Evolutionary conservation across 2,329 filamentous ascomycete genomes (phyloP).

Genomic region (Xylaria hypoxylon): DNA sequence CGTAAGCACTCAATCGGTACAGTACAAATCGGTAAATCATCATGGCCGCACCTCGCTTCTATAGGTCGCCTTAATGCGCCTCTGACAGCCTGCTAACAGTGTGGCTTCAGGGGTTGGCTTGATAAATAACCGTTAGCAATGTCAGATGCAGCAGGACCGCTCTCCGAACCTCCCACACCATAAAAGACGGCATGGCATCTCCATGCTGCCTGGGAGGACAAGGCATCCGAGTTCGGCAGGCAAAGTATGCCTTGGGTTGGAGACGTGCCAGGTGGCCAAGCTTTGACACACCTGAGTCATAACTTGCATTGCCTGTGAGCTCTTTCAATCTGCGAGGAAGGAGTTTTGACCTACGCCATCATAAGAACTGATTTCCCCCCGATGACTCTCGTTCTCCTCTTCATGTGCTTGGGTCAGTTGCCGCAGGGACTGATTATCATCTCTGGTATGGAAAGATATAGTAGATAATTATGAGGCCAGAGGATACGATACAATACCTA

Average conservation of each 20-base stretch:
- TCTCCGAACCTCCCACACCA: constrained; percentile 25
- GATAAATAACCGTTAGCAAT: neutral
- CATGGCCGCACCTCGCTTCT: neutral
- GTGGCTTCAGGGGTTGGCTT: constrained; percentile 12
- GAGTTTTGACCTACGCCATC: neutral
- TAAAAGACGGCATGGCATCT: neutral
- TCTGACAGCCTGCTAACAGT: neutral
- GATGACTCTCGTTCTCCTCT: neutral
- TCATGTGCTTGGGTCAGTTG: neutral
- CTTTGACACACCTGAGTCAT: neutral
- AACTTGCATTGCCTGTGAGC: neutral
- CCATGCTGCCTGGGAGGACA: constrained; percentile 1
- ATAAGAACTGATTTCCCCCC: constrained; percentile 10
- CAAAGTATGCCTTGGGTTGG: neutral
- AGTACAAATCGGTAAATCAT: constrained; percentile 4
- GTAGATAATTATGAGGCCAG: neutral
- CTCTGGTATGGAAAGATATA: neutral
- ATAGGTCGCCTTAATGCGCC: constrained; percentile 14
- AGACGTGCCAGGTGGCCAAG: neutral
- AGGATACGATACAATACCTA: neutral
- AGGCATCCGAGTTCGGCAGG: constrained; percentile 7
- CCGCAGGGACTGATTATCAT: too few species aligned
- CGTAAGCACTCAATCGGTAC: constrained; percentile 21
- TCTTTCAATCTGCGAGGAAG: neutral
- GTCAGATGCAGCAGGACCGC: constrained; percentile 12